Evolutionary conservation across 2,329 filamentous ascomycete genomes (phyloP), one percentile per base, ranked within the genome.

Genomic region (Botryotinia narcissicola): DNA sequence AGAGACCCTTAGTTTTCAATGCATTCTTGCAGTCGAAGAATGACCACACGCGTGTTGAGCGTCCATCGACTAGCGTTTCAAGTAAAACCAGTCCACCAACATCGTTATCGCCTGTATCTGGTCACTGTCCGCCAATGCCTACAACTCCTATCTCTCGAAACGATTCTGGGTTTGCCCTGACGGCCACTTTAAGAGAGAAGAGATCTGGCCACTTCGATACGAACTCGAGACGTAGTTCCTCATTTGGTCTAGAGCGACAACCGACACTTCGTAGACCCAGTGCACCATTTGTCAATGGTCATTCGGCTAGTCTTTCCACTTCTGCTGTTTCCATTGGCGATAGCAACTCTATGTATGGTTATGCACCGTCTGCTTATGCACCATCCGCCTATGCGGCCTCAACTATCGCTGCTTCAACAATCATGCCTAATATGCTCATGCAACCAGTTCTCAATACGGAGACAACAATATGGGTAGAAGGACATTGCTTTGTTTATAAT

Each of bases 101-200:
- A 6, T 91, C 89, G 1, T 84, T 91, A 22, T 97, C 95, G 0
- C 94, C 95, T 4, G 86, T 92, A 2, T 97, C 93, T 2, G 88
- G 88, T 48, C 90, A 89, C 77, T 97, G 97, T 80, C 92, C 93
- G 14, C 88, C 90, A 0, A 85, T 93, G 14, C 91, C 93, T 0
- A 88, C 88, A 4, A 95, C 93, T 4, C 92, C 93, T 0, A 89
- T 93, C n/a, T 97, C 94, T 9, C 89, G 94, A 25, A 97, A 92
- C 79, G 96, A 99, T 80, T 98, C 95, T 7, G 95, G 94, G 2
- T 97, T 96, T 82, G 93, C 93, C 51, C 85, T 97, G 73, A 91
- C 95, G 75, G 90, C 93, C 29, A 97, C 93, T 7, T 85, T 99
- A 73, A 90, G 94, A 46, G 96, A 98, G 83, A 99, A 98, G 85